A percentile compares a stretch with the other conserved stretches of the same genome.
phyloP scores from a whole-genome alignment of 139 green algal species.

The Zygnema circumcarinatum region DNA sequence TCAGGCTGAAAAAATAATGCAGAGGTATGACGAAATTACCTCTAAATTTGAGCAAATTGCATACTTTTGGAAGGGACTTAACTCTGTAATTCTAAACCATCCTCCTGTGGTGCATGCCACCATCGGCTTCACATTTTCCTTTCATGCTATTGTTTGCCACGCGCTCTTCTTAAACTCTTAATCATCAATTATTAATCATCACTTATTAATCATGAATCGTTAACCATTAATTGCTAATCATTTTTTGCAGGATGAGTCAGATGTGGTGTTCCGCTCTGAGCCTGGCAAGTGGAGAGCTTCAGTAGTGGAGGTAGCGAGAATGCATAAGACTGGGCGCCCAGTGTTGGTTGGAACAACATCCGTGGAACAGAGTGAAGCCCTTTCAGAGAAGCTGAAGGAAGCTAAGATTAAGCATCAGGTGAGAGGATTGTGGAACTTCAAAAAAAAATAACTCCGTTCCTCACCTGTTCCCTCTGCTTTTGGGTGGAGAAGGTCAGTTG shows the following conservation, averaged over 20 bases:
- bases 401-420: conserved; percentile 77
- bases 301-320: conserved; percentile 75
- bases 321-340: conserved; percentile 88
- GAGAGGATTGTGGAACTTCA: conserved; percentile 1
- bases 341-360: conserved; percentile 82
- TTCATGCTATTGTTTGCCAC: too few relatives aligned
- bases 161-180: too few relatives aligned
- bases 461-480: neutral
- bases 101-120: too few relatives aligned
- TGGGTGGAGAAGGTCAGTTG: too few relatives aligned
- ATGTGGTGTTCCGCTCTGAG: conserved; percentile 89
- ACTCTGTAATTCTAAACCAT: too few relatives aligned
- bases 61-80: too few relatives aligned
- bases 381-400: conserved; percentile 78
- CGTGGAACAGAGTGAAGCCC: conserved; percentile 89
- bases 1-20: too few relatives aligned
- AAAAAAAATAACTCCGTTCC: too few relatives aligned
- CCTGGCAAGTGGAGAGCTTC: conserved; percentile 87
- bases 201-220: neutral
- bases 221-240: neutral
- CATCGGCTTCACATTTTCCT: too few relatives aligned
- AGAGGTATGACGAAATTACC: too few relatives aligned
- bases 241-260: conserved; percentile 79
- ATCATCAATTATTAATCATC: too few relatives aligned
- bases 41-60: too few relatives aligned